phyloP scores from a whole-genome alignment of 768 basidiomycete genomes.

The Leccinum incarnatum region DNA sequence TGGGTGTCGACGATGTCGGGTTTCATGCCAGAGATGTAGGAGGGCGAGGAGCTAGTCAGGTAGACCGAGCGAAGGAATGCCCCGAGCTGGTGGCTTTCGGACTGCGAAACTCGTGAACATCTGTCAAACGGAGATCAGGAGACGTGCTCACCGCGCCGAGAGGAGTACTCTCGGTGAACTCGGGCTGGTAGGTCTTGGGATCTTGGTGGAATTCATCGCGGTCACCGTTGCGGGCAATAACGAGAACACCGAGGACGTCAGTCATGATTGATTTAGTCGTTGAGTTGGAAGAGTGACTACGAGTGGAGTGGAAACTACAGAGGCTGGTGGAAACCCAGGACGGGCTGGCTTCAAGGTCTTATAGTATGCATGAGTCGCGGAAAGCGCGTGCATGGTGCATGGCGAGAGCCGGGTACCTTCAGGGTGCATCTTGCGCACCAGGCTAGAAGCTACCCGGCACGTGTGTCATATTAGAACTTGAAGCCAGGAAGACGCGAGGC shows the following conservation, averaged over 20 bases:
- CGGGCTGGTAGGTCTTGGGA: slow-evolving; percentile 61
- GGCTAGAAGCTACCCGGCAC: slow-evolving; percentile 20
- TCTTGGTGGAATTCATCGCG: slow-evolving; percentile 68
- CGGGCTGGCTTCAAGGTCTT: slow-evolving; percentile 15
- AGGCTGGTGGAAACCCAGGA: slow-evolving; percentile 15
- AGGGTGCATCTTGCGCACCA: slow-evolving; percentile 21
- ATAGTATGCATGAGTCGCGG: slow-evolving; percentile 22
- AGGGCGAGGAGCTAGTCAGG: slow-evolving; percentile 61
- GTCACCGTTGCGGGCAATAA: slow-evolving; percentile 79
- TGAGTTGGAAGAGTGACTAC: slow-evolving; percentile 13
- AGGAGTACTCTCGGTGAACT: slow-evolving; percentile 68
- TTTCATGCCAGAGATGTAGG: slow-evolving; percentile 64
- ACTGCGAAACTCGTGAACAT: slow-evolving; percentile 36
- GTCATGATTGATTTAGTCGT: slow-evolving; percentile 25
- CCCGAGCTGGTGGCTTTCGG: slow-evolving; percentile 67
- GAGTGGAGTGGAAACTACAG: slow-evolving; percentile 18
- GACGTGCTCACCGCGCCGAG: slow-evolving; percentile 59
- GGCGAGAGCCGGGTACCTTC: slow-evolving; percentile 24
- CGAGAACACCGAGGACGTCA: slow-evolving; percentile 72
- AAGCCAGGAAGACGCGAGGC: slow-evolving; percentile 33
- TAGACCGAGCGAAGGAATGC: slow-evolving; percentile 60
- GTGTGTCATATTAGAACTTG: slow-evolving; percentile 24
- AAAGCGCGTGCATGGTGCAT: slow-evolving; percentile 29
- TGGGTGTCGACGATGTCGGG: slow-evolving; percentile 69
- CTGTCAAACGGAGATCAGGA: background rate